Conservation (phyloP, 345 rosid genomes). For the Heritiera fomes region DNA sequence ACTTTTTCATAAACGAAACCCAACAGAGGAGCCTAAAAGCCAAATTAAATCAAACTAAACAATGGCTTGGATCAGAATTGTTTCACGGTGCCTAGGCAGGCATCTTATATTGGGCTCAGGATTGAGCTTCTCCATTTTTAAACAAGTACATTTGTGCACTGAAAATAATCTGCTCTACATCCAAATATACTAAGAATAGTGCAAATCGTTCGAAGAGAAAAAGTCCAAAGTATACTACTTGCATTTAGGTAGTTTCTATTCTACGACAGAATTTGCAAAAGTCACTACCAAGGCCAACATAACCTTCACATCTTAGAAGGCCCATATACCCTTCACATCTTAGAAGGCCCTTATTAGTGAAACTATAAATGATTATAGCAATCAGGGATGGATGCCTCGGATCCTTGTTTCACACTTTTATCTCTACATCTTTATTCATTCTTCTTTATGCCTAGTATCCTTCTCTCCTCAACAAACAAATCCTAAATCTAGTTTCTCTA, state of each 20-base stretch:
- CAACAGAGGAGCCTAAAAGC: neutral
- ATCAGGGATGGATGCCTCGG: neutral
- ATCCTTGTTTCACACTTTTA: neutral
- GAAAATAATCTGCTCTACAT: constrained; percentile 3
- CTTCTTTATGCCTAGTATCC: neutral
- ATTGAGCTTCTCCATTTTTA: constrained; percentile 1
- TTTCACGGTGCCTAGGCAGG: neutral
- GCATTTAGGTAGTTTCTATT: neutral
- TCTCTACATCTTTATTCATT: neutral
- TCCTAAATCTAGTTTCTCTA: neutral
- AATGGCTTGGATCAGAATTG: neutral
- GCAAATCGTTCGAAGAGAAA: neutral
- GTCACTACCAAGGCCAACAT: neutral
- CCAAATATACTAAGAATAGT: neutral
- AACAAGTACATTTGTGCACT: neutral
- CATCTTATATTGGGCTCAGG: neutral
- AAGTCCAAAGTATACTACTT: neutral
- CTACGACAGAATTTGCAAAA: neutral
- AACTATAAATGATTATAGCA: neutral
- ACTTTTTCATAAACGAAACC: neutral
- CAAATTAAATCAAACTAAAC: constrained; percentile 2
- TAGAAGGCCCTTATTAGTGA: neutral
- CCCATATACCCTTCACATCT: neutral
- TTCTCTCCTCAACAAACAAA: neutral
- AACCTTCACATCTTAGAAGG: too few relatives aligned